phyloP scores from a whole-genome alignment of 2,329 filamentous ascomycete genomes.

The Colletotrichum godetiae region DNA sequence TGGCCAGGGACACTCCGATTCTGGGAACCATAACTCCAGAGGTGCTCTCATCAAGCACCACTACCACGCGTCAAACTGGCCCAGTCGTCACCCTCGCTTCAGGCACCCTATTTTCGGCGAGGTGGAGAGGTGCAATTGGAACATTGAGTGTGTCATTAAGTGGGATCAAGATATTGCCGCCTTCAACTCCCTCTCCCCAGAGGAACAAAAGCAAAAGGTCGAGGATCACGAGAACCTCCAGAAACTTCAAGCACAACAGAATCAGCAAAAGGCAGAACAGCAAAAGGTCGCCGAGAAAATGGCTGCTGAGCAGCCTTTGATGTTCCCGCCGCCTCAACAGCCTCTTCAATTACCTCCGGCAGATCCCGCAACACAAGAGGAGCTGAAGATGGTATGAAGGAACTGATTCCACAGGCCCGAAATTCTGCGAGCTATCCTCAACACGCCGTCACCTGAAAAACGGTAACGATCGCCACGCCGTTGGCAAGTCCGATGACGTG shows the following conservation, averaged over 20 bases:
- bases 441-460: not conserved
- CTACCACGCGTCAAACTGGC: slow-evolving; percentile 81
- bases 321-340: slow-evolving; percentile 2
- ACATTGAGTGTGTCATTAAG: slow-evolving; percentile 68
- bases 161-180: slow-evolving; percentile 75
- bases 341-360: not conserved
- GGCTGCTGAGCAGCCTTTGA: not conserved
- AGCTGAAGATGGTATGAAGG: slow-evolving; percentile 15
- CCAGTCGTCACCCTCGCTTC: slow-evolving; percentile 72
- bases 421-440: not conserved
- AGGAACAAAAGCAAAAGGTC: slow-evolving; percentile 66
- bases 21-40: slow-evolving; percentile 75
- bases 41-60: slow-evolving; percentile 78
- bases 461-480: too few relatives aligned
- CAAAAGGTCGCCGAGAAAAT: not conserved
- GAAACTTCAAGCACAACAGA: slow-evolving; percentile 38
- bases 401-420: too few relatives aligned
- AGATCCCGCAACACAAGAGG: not conserved
- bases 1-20: slow-evolving; percentile 79
- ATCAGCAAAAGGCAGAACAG: slow-evolving; percentile 48
- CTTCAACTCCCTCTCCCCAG: slow-evolving; percentile 67
- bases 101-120: slow-evolving; percentile 77
- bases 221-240: slow-evolving; percentile 46
- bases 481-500: too few relatives aligned
- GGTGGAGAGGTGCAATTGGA: slow-evolving; percentile 79